Evolutionary conservation across 768 basidiomycete genomes (phyloP).

Genomic region (Amanita polypyramis): DNA sequence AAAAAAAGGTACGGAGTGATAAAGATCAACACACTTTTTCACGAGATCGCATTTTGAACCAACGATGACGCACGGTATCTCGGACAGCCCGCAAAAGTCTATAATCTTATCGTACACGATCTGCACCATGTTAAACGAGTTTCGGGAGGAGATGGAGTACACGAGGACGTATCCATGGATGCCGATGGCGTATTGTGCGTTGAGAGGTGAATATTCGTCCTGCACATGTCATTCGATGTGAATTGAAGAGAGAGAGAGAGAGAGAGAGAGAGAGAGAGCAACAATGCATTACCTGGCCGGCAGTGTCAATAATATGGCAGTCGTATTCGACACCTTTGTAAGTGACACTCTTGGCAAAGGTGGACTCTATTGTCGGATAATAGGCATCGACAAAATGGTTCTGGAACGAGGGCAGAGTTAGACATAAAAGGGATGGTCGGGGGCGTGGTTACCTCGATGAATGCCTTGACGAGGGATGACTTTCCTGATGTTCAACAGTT

Average conservation of each 20-base stretch:
- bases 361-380: constrained; percentile 92
- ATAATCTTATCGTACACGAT: constrained; percentile 95
- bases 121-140: constrained; percentile 92
- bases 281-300: constrained; percentile 68
- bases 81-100: constrained; percentile 77
- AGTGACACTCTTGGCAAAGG: constrained; percentile 74
- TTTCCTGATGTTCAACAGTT: constrained; percentile 51
- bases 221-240: constrained; percentile 20
- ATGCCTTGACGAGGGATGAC: constrained; percentile 90
- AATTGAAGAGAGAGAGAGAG: too few relatives aligned
- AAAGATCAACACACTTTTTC: constrained; percentile 43
- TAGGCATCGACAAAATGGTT: constrained; percentile 87
- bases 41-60: constrained; percentile 85
- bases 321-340: constrained; percentile 89
- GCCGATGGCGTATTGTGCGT: constrained; percentile 89
- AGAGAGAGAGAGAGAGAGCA: not conserved
- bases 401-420: constrained; percentile 16
- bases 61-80: constrained; percentile 89
- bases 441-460: constrained; percentile 49
- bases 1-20: constrained; percentile 9
- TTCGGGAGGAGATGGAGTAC: constrained; percentile 83
- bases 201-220: constrained; percentile 96
- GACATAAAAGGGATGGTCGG: not conserved
- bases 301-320: constrained; percentile 96
- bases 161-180: constrained; percentile 97